A percentile compares a stretch with the other conserved stretches of the same genome.
Conservation (phyloP, 352 stramenopile genomes). For the Globisporangium nunn region DNA sequence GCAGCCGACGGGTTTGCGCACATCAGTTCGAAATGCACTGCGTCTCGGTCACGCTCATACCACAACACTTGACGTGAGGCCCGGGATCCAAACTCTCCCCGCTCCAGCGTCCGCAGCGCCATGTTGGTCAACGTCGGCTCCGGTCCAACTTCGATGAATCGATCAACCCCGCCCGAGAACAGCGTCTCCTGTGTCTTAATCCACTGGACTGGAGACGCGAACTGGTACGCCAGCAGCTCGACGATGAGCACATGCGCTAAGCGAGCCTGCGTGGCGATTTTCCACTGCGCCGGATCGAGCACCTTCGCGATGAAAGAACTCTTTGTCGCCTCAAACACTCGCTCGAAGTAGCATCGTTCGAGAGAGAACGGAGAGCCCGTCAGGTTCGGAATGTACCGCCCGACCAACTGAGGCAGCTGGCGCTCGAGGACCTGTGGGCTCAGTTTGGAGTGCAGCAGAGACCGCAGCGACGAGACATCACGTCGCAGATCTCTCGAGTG, state of each 20-base stretch:
- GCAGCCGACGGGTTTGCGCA: slow-evolving; percentile 55
- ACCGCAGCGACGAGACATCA: slow-evolving; percentile 74
- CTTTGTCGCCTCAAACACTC: slow-evolving; percentile 19
- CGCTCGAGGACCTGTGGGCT: slow-evolving; percentile 54
- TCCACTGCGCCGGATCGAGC: slow-evolving; percentile 45
- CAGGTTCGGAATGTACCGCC: slow-evolving; percentile 85
- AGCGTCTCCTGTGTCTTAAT: slow-evolving; percentile 82
- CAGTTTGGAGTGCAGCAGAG: slow-evolving; percentile 68
- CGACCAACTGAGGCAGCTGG: slow-evolving; percentile 60
- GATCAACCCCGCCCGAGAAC: slow-evolving; percentile 47
- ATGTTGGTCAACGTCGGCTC: slow-evolving; percentile 81
- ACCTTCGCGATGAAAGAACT: neutral
- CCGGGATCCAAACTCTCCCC: slow-evolving; percentile 44
- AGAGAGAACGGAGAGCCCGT: slow-evolving; percentile 76
- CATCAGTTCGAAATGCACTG: slow-evolving; percentile 73
- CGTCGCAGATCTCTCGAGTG: slow-evolving; percentile 79
- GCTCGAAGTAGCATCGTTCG: slow-evolving; percentile 66
- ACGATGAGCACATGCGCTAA: slow-evolving; percentile 72
- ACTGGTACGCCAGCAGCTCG: slow-evolving; percentile 86
- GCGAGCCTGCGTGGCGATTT: slow-evolving; percentile 56
- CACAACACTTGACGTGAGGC: slow-evolving; percentile 65
- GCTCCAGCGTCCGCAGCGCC: slow-evolving; percentile 66
- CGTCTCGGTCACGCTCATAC: slow-evolving; percentile 79
- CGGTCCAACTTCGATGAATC: slow-evolving; percentile 81
- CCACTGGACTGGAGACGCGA: slow-evolving; percentile 86